Conservation (phyloP, 345 rosid genomes). For the Fremontodendron californicum region DNA sequence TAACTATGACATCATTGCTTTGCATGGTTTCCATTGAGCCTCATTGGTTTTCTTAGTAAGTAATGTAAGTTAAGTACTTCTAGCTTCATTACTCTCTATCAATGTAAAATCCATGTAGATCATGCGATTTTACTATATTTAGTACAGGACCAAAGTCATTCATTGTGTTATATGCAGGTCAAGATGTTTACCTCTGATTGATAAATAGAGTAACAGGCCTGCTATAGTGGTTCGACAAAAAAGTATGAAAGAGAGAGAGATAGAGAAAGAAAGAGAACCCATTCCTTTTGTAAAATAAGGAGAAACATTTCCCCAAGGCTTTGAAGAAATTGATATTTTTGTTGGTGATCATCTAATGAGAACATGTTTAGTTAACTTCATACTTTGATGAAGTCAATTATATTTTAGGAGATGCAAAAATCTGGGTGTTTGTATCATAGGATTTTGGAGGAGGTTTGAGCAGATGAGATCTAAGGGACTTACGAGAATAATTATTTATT, state of each 20-base stretch:
- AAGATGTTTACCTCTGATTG: not conserved
- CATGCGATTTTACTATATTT: not conserved
- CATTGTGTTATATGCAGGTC: not conserved
- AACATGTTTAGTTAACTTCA: not conserved
- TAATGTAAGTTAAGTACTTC: not conserved
- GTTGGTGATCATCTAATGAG: not conserved
- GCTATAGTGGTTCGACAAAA: not conserved
- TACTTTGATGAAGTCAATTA: not conserved
- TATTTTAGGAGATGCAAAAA: not conserved
- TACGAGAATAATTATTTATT: not conserved
- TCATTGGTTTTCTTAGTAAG: not conserved
- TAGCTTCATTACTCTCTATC: not conserved
- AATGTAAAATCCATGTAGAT: not conserved
- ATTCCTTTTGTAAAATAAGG: not conserved
- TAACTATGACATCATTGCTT: not conserved
- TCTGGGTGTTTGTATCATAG: not conserved
- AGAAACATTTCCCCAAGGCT: not conserved
- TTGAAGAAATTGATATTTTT: not conserved
- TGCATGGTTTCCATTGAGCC: not conserved
- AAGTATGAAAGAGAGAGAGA: no score
- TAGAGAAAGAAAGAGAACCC: no score
- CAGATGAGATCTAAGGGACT: not conserved
- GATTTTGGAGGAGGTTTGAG: not conserved
- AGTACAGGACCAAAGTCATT: not conserved
- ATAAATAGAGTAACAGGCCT: not conserved